These are phyloP conservation scores for Viola pubescens DNA, from an alignment of 441 rosid species.

Conservation along the genomic window DNA sequence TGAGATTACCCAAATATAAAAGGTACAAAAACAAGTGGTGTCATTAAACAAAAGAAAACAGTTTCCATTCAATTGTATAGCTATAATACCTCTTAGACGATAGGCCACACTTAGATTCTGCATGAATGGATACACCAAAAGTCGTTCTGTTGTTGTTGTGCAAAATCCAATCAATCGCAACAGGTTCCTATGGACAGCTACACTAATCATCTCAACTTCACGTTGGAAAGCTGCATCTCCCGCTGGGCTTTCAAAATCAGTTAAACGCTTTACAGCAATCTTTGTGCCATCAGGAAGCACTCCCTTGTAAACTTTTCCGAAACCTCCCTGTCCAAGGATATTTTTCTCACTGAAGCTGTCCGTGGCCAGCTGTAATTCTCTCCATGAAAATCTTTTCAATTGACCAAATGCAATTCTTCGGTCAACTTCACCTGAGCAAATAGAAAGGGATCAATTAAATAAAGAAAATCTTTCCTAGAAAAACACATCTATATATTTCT, in stretches of 20 bases:
- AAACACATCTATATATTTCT: too few relatives aligned
- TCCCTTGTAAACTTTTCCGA: slow-evolving; percentile 93
- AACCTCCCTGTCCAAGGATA: slow-evolving; percentile 93
- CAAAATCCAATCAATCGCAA: slow-evolving; percentile 85
- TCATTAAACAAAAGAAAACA: not conserved
- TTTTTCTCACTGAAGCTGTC: slow-evolving; percentile 76
- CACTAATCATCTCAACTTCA: slow-evolving; percentile 93
- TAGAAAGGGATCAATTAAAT: not conserved
- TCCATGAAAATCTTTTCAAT: slow-evolving; percentile 82
- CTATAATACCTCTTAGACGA: slow-evolving; percentile 60
- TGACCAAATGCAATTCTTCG: slow-evolving; percentile 92
- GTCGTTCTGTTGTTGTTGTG: slow-evolving; percentile 83
- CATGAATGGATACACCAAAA: slow-evolving; percentile 89
- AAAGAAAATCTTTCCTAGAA: not conserved
- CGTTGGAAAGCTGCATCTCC: slow-evolving; percentile 93
- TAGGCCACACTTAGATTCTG: slow-evolving; percentile 86
- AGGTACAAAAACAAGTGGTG: not conserved
- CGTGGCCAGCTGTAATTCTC: slow-evolving; percentile 88
- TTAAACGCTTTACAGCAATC: slow-evolving; percentile 78
- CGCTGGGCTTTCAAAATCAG: slow-evolving; percentile 87
- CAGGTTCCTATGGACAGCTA: slow-evolving; percentile 85
- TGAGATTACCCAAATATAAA: not conserved
- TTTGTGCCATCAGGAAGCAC: slow-evolving; percentile 65
- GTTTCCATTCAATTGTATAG: not conserved
- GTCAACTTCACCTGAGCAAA: slow-evolving; percentile 77